Conservation (phyloP, 768 basidiomycete species). For the Serendipita indica region DNA sequence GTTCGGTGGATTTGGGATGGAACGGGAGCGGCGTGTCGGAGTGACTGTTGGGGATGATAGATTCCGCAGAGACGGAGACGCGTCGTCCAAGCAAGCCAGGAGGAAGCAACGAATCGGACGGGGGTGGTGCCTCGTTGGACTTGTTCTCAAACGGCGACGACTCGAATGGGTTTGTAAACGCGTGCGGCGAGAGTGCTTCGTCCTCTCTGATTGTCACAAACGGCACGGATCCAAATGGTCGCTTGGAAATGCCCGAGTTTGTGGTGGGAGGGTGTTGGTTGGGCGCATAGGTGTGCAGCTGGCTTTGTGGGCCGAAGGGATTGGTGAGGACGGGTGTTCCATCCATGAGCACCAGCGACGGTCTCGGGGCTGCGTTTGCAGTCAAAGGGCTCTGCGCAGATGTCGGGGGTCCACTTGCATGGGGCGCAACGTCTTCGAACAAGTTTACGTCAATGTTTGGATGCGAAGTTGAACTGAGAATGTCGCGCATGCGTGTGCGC, state of each 20-base stretch:
- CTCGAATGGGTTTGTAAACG: neutral
- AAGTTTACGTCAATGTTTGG: neutral
- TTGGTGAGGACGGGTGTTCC: constrained; percentile 3
- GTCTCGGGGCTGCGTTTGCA: neutral
- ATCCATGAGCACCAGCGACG: neutral
- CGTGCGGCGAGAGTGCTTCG: neutral
- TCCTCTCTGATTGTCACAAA: constrained; percentile 3
- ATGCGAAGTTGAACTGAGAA: constrained; percentile 29
- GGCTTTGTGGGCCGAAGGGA: neutral
- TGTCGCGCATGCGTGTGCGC: constrained; percentile 54
- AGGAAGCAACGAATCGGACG: constrained; percentile 20
- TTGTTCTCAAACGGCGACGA: neutral
- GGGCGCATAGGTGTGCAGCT: constrained; percentile 1
- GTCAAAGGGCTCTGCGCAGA: neutral
- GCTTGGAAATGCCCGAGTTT: neutral
- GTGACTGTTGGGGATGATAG: constrained; percentile 67
- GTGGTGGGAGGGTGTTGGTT: neutral
- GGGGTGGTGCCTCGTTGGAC: neutral
- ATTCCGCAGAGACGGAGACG: constrained; percentile 91
- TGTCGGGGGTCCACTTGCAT: neutral
- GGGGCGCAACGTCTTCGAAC: neutral
- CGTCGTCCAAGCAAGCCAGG: constrained; percentile 72
- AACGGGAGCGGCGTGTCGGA: constrained; percentile 55
- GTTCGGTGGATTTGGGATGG: constrained; percentile 65
- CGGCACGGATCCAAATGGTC: neutral